Base-by-base conservation (phyloP, 1,139 yeast species). In the Geotrichum carabidarum region DNA sequence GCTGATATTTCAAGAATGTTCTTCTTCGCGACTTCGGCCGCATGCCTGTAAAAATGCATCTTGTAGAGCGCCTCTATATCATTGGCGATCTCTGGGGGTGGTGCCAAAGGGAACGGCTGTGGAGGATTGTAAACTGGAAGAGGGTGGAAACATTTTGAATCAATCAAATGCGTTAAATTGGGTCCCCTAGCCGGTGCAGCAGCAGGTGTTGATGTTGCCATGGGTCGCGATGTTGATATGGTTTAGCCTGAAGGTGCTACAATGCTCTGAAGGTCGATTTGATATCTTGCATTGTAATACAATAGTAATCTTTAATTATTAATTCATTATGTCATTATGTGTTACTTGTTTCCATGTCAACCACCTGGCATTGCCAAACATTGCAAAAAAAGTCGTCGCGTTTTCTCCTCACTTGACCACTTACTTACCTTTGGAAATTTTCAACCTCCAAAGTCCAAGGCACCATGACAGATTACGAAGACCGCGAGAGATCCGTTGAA, bases 61-160 rank as follows among this genome's bases (percentile, higher is more conserved):
- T 58, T 57, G 34, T 57, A 43, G 37, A 65, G 55, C 15, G 54
- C 53, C 1, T 58, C 54, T 1, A 61, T 50, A 38, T 53, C 58
- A 32, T 54, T 51, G 12, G 58, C 51, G n/a, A 51, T 58, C 1
- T 60, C 51, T 6, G 45, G 48, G 3, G 57, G 62, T 1, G 57
- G 57, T n/a, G 54, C 50, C n/a, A 60, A 36, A 2, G 53, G 54
- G 50, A 63, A 63, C 18, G 60, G 61, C 22, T 54, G 57, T 4
- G 66, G 66, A n/a, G 60, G 61, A 18, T 53, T 51, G 58, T 59
- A 57, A n/a, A 51, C 53, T 1, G 64, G 65, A 2, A 64, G 50
- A 8, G 58, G 53, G 41, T 59, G 62, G 44, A 64, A 64, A 38
- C 64, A 61, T 41, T 60, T 53, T 14, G 62, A 58, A 41, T 60